phyloP scores from a whole-genome alignment of 176 grass and related monocot genomes.

The Themeda triandra region DNA sequence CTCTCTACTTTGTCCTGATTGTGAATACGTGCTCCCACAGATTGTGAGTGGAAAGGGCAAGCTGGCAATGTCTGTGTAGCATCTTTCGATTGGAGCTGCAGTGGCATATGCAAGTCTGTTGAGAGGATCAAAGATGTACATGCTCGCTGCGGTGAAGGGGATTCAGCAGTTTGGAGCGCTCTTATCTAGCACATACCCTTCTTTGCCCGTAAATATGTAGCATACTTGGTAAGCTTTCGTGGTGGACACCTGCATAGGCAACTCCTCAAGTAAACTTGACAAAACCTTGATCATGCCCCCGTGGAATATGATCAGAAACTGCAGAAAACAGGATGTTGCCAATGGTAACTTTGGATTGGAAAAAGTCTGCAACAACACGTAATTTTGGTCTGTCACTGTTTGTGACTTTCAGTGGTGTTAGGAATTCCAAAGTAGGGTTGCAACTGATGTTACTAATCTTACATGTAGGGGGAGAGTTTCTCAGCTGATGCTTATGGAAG shows the following conservation, averaged over 20 bases:
- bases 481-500: neutral
- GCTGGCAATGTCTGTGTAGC: slow-evolving; percentile 72
- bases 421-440: neutral
- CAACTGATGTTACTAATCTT: slow-evolving; percentile 11
- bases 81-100: slow-evolving; percentile 87
- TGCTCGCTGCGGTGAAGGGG: slow-evolving; percentile 64
- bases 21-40: slow-evolving; percentile 1
- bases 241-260: neutral
- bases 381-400: neutral
- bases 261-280: neutral
- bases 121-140: slow-evolving; percentile 76
- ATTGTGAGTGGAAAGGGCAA: slow-evolving; percentile 86
- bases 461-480: neutral
- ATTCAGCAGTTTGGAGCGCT: slow-evolving; percentile 67
- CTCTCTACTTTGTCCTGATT: slow-evolving; percentile 1
- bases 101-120: slow-evolving; percentile 81
- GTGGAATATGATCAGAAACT: neutral
- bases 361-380: neutral
- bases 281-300: neutral
- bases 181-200: slow-evolving; percentile 37
- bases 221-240: neutral
- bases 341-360: neutral
- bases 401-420: neutral
- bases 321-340: neutral
- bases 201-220: slow-evolving; percentile 29